Base-by-base conservation (phyloP, 1,139 yeast genomes). In the Nakaseomyces glabratus region DNA sequence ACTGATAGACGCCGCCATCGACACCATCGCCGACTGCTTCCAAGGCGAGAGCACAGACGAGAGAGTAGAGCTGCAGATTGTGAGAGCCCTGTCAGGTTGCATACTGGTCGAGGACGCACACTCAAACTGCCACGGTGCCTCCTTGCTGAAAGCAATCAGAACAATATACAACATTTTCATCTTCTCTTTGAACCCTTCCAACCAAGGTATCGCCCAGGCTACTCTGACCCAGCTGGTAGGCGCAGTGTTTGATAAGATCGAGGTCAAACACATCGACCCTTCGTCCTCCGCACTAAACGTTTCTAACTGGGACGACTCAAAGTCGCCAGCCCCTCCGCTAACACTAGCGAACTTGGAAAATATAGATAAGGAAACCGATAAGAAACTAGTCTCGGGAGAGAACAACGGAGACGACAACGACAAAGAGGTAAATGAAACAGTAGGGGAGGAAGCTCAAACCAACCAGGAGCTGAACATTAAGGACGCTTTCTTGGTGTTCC, bases 181-280 rank as follows among this genome's bases (percentile, higher is more conserved):
- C 30, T 71, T 85, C 42, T 85, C 96, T 0, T 66, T 81, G 44
- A 76, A 82, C 13, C 73, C 90, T 3, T 66, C 84, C 17, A 90
- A 86, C 53, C 98, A 90, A 59, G 82, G 90, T 1, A 79, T 88
- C 40, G 98, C 98, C 0, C 98, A 93, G 61, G 97, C 95, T 2
- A 80, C 93, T 7, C 68, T 93, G 44, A 84, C 94, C 3, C 98
- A 93, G 60, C 82, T 88, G 49, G 85, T 90, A 20, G 77, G 80
- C 39, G 77, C 85, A 4, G 78, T 88, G 11, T 90, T 85, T 60
- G 93, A 80, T 44, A 70, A 93, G 45, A 82, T 86, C 24, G 65
- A 51, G 26, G 31, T 44, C 15, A 31, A 24, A 13, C 29, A 30
- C 11, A 20, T 28, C n/a, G 28, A 37, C 11, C 41, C 37, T 15